These are phyloP conservation scores for Fusarium sp. DNA, from an alignment of 2,329 filamentous ascomycete genomes.

Conservation along the genomic window DNA sequence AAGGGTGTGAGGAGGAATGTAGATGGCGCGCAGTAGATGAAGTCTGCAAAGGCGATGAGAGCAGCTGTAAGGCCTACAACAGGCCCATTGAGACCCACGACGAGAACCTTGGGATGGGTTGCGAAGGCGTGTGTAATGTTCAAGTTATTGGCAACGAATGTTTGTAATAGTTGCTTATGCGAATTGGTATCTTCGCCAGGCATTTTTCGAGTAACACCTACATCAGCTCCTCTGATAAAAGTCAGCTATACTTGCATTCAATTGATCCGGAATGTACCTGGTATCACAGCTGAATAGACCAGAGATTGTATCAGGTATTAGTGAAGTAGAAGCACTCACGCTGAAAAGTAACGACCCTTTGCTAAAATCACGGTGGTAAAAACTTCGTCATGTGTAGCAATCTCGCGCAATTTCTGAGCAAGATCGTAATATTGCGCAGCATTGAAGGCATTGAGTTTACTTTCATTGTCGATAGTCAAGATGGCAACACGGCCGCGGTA, in stretches of 20 bases:
- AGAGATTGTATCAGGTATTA: too few relatives aligned
- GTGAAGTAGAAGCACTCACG: constrained; percentile 66
- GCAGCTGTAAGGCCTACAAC: constrained; percentile 90
- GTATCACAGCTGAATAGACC: neutral
- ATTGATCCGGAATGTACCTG: neutral
- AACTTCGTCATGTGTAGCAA: constrained; percentile 83
- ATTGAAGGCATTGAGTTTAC: constrained; percentile 88
- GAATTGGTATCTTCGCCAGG: constrained; percentile 55
- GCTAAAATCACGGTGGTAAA: constrained; percentile 87
- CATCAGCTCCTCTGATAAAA: constrained; percentile 79
- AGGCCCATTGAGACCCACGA: constrained; percentile 92
- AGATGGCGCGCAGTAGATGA: constrained; percentile 86
- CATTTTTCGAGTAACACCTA: constrained; percentile 66
- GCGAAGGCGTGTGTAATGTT: constrained; percentile 92
- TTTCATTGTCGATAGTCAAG: constrained; percentile 85
- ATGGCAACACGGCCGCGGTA: constrained; percentile 67
- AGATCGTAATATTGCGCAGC: constrained; percentile 82
- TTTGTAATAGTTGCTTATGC: constrained; percentile 70
- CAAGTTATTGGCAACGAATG: constrained; percentile 87
- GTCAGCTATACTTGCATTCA: constrained; percentile 12
- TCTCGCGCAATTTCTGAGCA: constrained; percentile 77
- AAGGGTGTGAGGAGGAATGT: constrained; percentile 93
- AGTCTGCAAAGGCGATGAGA: constrained; percentile 85
- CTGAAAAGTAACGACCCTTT: constrained; percentile 88
- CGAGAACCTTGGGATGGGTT: constrained; percentile 92